Percentiles rank a stretch among this genome's conserved stretches.
These are phyloP conservation scores for Aotearoamyces nothofagi DNA, from an alignment of 2,329 filamentous ascomycete species.

Conservation along the genomic window DNA sequence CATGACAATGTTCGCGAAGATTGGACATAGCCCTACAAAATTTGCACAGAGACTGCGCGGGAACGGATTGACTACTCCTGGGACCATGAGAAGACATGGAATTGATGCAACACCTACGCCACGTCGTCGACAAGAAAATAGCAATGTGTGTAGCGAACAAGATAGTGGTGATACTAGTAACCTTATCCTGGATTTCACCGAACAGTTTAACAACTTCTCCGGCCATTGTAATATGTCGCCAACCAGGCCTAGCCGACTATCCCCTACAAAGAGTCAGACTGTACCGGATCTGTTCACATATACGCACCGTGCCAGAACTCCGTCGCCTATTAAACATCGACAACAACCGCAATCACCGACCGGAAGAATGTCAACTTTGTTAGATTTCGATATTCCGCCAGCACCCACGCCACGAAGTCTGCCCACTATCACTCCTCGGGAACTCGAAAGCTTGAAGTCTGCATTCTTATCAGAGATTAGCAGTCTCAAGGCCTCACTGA, in stretches of 20 bases:
- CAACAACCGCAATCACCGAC: constrained; percentile 13
- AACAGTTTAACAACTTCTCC: constrained; percentile 47
- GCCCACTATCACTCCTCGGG: constrained; percentile 78
- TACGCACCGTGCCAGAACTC: constrained; percentile 1
- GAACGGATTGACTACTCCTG: too few relatives aligned
- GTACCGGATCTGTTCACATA: constrained; percentile 9
- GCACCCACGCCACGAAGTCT: constrained; percentile 84
- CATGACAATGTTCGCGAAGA: constrained; percentile 66
- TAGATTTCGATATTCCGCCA: constrained; percentile 89
- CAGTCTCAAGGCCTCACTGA: constrained; percentile 80
- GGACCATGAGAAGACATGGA: constrained; percentile 12
- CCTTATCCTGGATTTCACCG: constrained; percentile 76
- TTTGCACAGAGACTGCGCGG: constrained; percentile 24
- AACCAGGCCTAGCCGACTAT: constrained; percentile 30
- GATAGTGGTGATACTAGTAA: constrained; percentile 49
- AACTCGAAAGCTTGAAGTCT: constrained; percentile 86
- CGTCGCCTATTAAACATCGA: constrained; percentile 6
- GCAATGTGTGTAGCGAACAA: constrained; percentile 8
- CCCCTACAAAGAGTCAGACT: constrained; percentile 24
- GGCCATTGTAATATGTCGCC: constrained; percentile 30
- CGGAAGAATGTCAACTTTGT: constrained; percentile 45
- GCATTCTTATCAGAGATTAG: constrained; percentile 85
- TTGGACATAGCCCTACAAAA: constrained; percentile 51
- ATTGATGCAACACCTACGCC: constrained; percentile 16
- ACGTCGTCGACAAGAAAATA: constrained; percentile 10